Percentiles rank a stretch among this genome's conserved stretches.
phyloP scores from a whole-genome alignment of 1,284 basidiomycete genomes.

The Irpex lacteus region DNA sequence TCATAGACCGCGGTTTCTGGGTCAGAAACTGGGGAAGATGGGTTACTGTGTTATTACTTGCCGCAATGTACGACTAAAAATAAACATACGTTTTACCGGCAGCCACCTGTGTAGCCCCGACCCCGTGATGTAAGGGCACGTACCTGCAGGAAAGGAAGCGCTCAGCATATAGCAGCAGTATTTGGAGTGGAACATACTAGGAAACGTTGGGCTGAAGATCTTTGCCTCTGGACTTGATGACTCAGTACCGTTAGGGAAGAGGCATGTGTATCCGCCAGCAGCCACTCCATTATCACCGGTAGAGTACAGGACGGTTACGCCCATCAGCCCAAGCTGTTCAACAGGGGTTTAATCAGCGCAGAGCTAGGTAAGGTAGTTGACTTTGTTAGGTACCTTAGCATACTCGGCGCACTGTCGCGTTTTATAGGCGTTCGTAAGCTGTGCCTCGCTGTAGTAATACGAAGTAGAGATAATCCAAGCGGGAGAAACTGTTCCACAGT shows the following conservation, averaged over 20 bases:
- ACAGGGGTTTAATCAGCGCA: neutral
- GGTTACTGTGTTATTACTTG: neutral
- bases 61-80: neutral
- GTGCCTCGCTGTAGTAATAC: constrained; percentile 36
- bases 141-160: constrained; percentile 3
- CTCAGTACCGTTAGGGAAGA: neutral
- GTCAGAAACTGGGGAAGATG: constrained; percentile 28
- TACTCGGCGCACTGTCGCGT: constrained; percentile 42
- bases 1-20: constrained; percentile 34
- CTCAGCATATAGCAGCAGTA: neutral
- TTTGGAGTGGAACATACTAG: neutral
- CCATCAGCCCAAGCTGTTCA: constrained; percentile 38
- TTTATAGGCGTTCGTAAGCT: constrained; percentile 34
- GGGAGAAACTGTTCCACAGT: constrained; percentile 31
- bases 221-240: constrained; percentile 1
- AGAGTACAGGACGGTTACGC: constrained; percentile 46
- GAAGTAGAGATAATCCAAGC: constrained; percentile 40
- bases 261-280: constrained; percentile 27
- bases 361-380: neutral
- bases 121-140: constrained; percentile 61
- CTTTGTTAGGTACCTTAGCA: constrained; percentile 31
- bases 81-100: constrained; percentile 45
- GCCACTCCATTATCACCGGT: constrained; percentile 53
- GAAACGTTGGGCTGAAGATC: constrained; percentile 12
- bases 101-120: constrained; percentile 53